Conservation (phyloP, 768 basidiomycete species). For the Mycena kentingensis region DNA sequence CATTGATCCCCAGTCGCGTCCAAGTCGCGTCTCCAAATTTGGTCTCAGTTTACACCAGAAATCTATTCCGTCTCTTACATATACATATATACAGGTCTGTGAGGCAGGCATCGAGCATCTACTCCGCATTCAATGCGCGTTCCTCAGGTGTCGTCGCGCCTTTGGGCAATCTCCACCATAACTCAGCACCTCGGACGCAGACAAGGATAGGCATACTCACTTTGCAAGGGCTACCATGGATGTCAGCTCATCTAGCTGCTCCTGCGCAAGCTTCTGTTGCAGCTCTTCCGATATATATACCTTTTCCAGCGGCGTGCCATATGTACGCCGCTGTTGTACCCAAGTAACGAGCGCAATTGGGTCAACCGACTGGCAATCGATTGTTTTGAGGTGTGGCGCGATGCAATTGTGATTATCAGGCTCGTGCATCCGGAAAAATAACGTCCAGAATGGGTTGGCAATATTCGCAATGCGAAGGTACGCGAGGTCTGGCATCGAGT, state of each 20-base stretch:
- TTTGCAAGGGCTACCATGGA: slow-evolving; percentile 29
- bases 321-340: slow-evolving; percentile 34
- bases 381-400: slow-evolving; percentile 45
- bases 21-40: too few relatives aligned
- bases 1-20: too few relatives aligned
- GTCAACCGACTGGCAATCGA: slow-evolving; percentile 49
- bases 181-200: too few relatives aligned
- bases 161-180: slow-evolving; percentile 31
- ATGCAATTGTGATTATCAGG: slow-evolving; percentile 29
- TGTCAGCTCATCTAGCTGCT: slow-evolving; percentile 32
- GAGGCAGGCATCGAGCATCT: too few relatives aligned
- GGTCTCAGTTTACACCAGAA: too few relatives aligned
- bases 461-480: slow-evolving; percentile 52
- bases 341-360: slow-evolving; percentile 37
- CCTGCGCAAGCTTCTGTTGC: slow-evolving; percentile 24
- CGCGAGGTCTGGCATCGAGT: slow-evolving; percentile 57
- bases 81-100: too few relatives aligned
- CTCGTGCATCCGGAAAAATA: slow-evolving; percentile 42
- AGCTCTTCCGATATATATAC: slow-evolving; percentile 45
- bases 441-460: slow-evolving; percentile 41
- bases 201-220: too few relatives aligned
- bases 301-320: slow-evolving; percentile 50
- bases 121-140: slow-evolving; percentile 13
- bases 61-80: too few relatives aligned
- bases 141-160: slow-evolving; percentile 53